Evolutionary conservation across 2,329 filamentous ascomycete species (phyloP).

Genomic region (Alternaria novae-zelandiae): DNA sequence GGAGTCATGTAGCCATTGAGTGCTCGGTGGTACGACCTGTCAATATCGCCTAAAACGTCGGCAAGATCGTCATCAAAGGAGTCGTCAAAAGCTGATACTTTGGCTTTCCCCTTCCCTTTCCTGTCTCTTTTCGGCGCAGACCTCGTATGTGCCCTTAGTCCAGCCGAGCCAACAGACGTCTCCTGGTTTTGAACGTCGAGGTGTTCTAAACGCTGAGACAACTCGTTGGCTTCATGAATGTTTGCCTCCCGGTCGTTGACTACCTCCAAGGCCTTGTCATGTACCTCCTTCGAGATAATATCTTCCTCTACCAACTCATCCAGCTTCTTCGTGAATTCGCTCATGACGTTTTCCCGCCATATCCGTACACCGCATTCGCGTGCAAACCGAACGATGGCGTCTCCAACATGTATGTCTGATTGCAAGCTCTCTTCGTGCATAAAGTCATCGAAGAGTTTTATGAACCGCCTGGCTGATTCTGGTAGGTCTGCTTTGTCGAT

Average conservation of each 20-base stretch:
- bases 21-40: not conserved
- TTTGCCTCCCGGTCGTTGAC: slow-evolving; percentile 2
- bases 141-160: not conserved
- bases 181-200: not conserved
- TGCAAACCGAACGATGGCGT: slow-evolving; percentile 50
- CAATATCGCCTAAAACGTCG: not conserved
- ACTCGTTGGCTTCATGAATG: not conserved
- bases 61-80: not conserved
- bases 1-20: slow-evolving; percentile 16
- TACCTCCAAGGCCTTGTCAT: slow-evolving; percentile 21
- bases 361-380: slow-evolving; percentile 31
- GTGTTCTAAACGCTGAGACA: slow-evolving; percentile 5
- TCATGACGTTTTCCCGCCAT: slow-evolving; percentile 22
- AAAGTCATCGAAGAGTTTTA: slow-evolving; percentile 46
- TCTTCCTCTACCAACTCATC: slow-evolving; percentile 37
- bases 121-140: not conserved
- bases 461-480: slow-evolving; percentile 40
- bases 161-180: not conserved
- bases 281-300: slow-evolving; percentile 33
- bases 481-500: slow-evolving; percentile 19
- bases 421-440: slow-evolving; percentile 47
- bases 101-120: slow-evolving; percentile 17
- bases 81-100: not conserved
- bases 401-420: slow-evolving; percentile 42
- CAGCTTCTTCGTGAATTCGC: slow-evolving; percentile 42